Percentiles rank a stretch among this genome's conserved stretches.
Conservation (phyloP, 257 asterid genomes). For the Linaria vulgaris region DNA sequence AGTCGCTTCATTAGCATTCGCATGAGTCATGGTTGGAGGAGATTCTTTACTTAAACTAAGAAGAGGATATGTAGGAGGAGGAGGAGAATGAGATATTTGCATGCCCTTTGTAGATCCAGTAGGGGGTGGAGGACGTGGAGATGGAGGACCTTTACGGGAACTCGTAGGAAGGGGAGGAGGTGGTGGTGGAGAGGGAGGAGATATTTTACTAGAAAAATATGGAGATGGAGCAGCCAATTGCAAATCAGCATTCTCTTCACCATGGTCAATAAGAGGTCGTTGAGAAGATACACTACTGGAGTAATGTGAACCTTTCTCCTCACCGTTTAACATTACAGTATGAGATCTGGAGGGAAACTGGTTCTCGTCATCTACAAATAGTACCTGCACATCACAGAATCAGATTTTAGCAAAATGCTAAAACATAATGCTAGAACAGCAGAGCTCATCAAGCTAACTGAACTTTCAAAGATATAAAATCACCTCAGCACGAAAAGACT, state of each 20-base stretch:
- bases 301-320: constrained; percentile 58
- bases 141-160: constrained; percentile 19
- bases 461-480: constrained; percentile 19
- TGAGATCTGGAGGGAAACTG: constrained; percentile 61
- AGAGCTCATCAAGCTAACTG: constrained; percentile 18
- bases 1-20: constrained; percentile 18
- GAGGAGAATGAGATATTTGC: constrained; percentile 25
- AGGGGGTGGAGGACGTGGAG: constrained; percentile 29
- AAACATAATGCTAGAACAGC: constrained; percentile 12
- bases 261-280: constrained; percentile 23
- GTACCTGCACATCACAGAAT: constrained; percentile 55
- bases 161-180: constrained; percentile 23
- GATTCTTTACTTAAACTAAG: background rate
- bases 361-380: constrained; percentile 93
- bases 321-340: constrained; percentile 72
- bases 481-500: constrained; percentile 98
- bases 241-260: background rate
- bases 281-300: constrained; percentile 28
- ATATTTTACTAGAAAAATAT: constrained; percentile 5
- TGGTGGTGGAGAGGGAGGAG: constrained; percentile 29
- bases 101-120: constrained; percentile 11
- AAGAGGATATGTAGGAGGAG: constrained; percentile 16
- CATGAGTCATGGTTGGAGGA: constrained; percentile 9
- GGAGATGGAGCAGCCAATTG: background rate
- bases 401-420: constrained; percentile 28